Evolutionary conservation across 2,329 filamentous ascomycete species (phyloP), one percentile per base, ranked within the genome.

Genomic region (Clonostachys chloroleuca): DNA sequence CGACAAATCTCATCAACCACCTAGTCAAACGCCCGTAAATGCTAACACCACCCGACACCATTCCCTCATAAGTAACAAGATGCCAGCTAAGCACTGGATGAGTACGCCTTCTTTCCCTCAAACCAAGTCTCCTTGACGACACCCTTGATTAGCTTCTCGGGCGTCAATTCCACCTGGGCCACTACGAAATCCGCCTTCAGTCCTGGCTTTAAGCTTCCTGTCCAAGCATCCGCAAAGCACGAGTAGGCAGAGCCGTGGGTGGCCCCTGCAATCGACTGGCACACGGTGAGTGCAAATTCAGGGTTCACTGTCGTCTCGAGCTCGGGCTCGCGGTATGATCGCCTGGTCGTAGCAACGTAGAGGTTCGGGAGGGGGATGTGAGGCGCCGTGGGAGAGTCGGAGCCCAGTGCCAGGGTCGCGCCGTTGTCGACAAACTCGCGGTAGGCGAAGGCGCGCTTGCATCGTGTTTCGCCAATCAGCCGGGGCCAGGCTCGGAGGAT

Each of bases 391-490:
- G 81, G 81, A 0, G 78, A 71, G 52, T 85, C 81, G 3, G 73
- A 77, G 0, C 81, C 81, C 12, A 85, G 68, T 0, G 81, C 80
- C 1, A 85, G 59, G 2, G 66, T 58, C 0, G 80, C 78, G 2
- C 79, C 79, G 1, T 67, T 66, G 40, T 78, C 74, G 3, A 70
- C 69, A 35, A 85, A 83, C 42, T 85, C 81, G 40, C 73, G 71
- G 59, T 86, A 86, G 0, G 83, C 78, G 55, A 86, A 86, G 1
- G 80, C 81, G 13, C 81, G 69, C 44, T 68, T 68, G 63, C 81
- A 78, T 2, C 81, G 69, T 14, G 73, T 63, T 12, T 63, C 58
- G 2, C 80, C 81, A 5, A 86, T 63, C 14, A 86, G 69, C 8
- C 68, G 63, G 0, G 79, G 79, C 79, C 83, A 87, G 0, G 79